Conservation (phyloP, 257 asterid genomes). For the Nicotiana undulata region DNA sequence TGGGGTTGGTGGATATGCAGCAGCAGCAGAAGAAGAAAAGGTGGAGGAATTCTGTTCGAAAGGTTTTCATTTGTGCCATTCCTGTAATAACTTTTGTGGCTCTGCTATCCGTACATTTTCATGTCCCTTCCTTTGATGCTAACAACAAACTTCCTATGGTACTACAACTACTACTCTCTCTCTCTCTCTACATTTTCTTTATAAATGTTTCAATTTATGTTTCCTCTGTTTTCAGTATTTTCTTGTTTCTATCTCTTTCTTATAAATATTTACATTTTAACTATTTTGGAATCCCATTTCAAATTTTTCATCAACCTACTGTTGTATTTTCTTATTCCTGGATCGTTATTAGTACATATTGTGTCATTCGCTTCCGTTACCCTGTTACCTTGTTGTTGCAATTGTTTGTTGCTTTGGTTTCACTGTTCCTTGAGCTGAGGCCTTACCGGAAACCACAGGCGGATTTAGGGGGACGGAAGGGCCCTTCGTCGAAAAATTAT, state of each 20-base stretch:
- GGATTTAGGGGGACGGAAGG: no score
- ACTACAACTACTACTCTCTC: neutral
- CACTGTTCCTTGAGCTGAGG: no score
- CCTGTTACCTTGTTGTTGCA: no score
- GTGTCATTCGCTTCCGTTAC: no score
- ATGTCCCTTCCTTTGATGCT: slow-evolving; percentile 23
- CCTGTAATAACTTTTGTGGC: slow-evolving; percentile 41
- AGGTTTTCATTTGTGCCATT: slow-evolving; percentile 52
- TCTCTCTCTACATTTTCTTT: neutral
- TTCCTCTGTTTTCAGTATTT: no score
- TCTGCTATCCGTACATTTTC: slow-evolving; percentile 34
- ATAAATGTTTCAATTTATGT: no score
- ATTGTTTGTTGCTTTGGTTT: no score
- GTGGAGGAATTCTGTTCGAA: slow-evolving; percentile 47
- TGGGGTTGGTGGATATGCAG: no score
- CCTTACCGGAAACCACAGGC: no score
- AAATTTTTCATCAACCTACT: neutral
- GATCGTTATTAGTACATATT: no score
- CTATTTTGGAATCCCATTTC: neutral
- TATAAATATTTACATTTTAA: neutral
- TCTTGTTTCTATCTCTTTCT: neutral
- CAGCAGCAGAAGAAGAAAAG: slow-evolving; percentile 36
- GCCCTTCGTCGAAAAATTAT: no score
- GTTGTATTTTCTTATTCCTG: no score
- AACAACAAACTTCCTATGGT: slow-evolving; percentile 43